These are phyloP conservation scores for Apiospora pterosperma DNA, from an alignment of 2,329 filamentous ascomycete genomes.

Conservation along the genomic window DNA sequence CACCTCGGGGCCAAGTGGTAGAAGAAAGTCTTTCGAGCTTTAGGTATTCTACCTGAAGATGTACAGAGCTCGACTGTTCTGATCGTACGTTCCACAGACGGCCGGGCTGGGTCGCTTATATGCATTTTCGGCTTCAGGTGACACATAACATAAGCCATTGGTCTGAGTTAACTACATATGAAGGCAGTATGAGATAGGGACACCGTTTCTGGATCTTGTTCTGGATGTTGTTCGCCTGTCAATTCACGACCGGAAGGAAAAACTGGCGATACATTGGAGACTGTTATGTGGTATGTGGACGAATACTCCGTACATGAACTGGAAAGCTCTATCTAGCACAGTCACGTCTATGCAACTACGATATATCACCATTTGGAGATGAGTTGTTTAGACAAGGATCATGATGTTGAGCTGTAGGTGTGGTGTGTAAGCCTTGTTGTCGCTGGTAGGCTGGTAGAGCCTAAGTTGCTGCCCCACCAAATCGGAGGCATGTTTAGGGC, in stretches of 20 bases:
- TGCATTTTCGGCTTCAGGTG: neutral
- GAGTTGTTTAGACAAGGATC: no score
- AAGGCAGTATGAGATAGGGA: slow-evolving; percentile 26
- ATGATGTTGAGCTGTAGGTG: no score
- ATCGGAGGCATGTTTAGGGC: neutral
- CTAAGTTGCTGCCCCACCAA: no score
- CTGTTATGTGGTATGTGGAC: neutral
- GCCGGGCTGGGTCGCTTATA: neutral
- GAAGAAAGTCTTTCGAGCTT: neutral
- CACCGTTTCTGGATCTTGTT: slow-evolving; percentile 22
- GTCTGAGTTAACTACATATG: neutral
- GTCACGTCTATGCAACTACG: no score
- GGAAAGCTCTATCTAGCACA: neutral
- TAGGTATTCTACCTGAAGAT: neutral
- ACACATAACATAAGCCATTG: neutral
- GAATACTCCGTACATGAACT: neutral
- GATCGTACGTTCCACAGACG: neutral
- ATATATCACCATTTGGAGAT: no score
- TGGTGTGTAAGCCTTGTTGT: no score
- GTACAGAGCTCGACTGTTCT: neutral
- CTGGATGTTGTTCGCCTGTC: neutral
- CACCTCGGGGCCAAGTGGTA: neutral
- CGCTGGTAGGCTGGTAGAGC: no score
- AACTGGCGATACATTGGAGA: neutral
- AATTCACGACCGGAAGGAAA: neutral